Conservation (phyloP, 202 grass and related monocot genomes). For the Cymbopogon flexuosus region DNA sequence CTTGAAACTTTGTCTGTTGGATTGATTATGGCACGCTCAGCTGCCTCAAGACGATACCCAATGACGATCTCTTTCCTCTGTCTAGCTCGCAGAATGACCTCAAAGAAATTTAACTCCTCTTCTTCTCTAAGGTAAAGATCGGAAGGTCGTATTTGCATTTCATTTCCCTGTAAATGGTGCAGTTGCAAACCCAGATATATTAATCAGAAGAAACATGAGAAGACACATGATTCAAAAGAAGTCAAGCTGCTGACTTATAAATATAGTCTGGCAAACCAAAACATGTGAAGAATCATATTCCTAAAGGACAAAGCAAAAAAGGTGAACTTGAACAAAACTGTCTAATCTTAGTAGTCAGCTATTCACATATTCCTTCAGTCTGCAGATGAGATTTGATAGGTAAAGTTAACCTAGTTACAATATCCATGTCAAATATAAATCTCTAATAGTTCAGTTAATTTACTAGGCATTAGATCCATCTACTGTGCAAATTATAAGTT, state of each 20-base stretch:
- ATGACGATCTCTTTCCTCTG: slow-evolving; percentile 75
- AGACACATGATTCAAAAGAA: background rate
- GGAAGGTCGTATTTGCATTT: slow-evolving; percentile 55
- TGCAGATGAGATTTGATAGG: background rate
- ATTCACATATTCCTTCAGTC: background rate
- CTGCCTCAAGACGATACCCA: slow-evolving; percentile 53
- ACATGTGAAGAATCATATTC: background rate
- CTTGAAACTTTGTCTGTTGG: slow-evolving; percentile 47
- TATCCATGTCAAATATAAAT: background rate
- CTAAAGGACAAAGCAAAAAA: background rate
- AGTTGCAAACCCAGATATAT: background rate
- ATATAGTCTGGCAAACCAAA: background rate
- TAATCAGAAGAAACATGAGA: slow-evolving; percentile 4
- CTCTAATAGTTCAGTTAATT: background rate
- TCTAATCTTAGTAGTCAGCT: background rate
- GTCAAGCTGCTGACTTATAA: background rate
- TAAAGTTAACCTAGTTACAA: slow-evolving; percentile 11
- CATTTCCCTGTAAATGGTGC: slow-evolving; percentile 47
- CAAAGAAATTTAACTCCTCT: slow-evolving; percentile 66
- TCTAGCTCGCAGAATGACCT: slow-evolving; percentile 60
- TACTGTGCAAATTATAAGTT: background rate
- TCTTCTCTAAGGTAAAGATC: slow-evolving; percentile 58
- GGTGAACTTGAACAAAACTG: background rate
- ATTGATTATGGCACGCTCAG: slow-evolving; percentile 63
- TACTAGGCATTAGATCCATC: background rate